phyloP scores from a whole-genome alignment of 331 rosid genomes.

The Pyracantha coccinea region DNA sequence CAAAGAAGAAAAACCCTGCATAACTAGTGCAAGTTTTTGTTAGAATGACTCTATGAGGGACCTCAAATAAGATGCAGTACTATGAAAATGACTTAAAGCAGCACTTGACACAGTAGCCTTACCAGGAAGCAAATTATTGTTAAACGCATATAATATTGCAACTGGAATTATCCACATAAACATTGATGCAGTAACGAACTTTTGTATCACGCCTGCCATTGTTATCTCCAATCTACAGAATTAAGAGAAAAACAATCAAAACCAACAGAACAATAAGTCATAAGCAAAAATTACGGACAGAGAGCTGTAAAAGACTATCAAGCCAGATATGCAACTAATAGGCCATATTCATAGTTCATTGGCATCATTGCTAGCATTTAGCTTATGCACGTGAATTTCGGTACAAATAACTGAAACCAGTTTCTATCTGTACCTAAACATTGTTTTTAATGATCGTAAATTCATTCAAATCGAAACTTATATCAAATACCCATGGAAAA shows the following conservation, averaged over 20 bases:
- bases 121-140: constrained; percentile 72
- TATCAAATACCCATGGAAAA: neutral
- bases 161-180: constrained; percentile 75
- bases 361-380: too few species aligned
- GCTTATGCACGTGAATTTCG: neutral
- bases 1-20: neutral
- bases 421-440: neutral
- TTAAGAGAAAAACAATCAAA: neutral
- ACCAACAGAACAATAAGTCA: neutral
- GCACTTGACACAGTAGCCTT: constrained; percentile 8
- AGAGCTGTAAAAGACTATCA: neutral
- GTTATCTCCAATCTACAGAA: constrained; percentile 23
- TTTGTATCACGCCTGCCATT: constrained; percentile 56
- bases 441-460: neutral
- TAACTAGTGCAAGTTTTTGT: neutral
- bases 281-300: neutral
- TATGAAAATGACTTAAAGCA: neutral
- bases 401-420: neutral
- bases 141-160: constrained; percentile 61
- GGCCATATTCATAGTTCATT: too few species aligned
- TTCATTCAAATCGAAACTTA: neutral
- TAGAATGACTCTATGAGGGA: neutral
- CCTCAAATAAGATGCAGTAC: neutral
- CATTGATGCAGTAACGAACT: constrained; percentile 61
- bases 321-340: neutral